Base-by-base conservation (phyloP, 352 stramenopile genomes). In the Pythium periplocum region DNA sequence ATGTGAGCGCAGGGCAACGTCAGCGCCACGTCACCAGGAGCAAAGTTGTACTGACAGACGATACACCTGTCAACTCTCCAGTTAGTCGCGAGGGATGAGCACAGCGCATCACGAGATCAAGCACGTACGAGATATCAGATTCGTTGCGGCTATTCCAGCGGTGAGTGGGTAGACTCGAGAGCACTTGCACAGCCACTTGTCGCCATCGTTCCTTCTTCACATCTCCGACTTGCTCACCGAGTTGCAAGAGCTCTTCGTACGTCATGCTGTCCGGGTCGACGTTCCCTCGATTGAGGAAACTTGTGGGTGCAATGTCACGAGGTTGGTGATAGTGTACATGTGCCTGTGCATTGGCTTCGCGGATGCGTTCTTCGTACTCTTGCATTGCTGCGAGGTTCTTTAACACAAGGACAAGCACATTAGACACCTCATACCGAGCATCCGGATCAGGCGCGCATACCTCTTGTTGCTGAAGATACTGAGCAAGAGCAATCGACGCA, bases 221-320 rank as follows among this genome's bases (percentile, higher is more conserved):
- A 38, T 92, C 81, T 5, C 81, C 81, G 8, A 83, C 74, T 46
- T 82, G 50, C 40, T 92, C 81, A 31, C 79, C 81, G 3, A 92
- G 66, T 32, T 78, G 64, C 38, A 92, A 40, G 3, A 92, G 61
- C 51, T 89, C 76, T 54, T 92, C 81, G 65, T 92, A 92, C 7
- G 71, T 83, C 81, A 92, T 92, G 57, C 75, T 85, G 47, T 90
- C 81, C 1, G 79, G 77, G 50, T 90, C 81, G n/a, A 91, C 66
- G 45, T 12, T 54, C 6, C 31, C 48, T 39, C 31, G 36, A 45
- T 62, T 45, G 3, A 51, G 36, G 10, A 38, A 44, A 17, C 10
- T 9, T 48, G 26, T 35, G 37, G 26, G 17, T 26, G 17, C 17
- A 26, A 26, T 26, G 17, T 26, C 17, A 26, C 17, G 17, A 26